phyloP scores from a whole-genome alignment of 352 stramenopile genomes.

The Discostella stelligera region DNA sequence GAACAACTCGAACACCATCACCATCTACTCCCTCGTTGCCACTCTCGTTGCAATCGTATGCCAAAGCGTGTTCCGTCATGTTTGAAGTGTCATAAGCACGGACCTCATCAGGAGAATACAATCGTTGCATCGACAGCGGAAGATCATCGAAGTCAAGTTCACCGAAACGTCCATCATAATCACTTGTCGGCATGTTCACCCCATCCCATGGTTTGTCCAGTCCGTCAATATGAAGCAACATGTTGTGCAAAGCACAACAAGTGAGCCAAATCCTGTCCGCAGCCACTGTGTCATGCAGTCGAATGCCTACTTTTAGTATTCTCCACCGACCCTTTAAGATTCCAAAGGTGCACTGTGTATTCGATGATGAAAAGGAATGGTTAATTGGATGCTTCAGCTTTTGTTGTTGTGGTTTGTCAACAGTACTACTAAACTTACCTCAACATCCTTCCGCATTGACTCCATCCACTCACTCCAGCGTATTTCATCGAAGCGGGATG shows the following conservation, averaged over 20 bases:
- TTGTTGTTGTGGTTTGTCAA: too few species aligned
- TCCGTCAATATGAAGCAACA: conserved; percentile 28
- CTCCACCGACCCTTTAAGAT: conserved; percentile 31
- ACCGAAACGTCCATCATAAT: too few species aligned
- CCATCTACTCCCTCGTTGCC: neutral
- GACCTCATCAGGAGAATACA: neutral
- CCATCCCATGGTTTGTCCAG: too few species aligned
- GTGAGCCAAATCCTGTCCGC: conserved; percentile 20
- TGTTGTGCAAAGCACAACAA: conserved; percentile 34
- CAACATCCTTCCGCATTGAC: conserved; percentile 33
- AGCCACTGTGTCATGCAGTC: conserved; percentile 6
- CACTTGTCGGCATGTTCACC: too few species aligned
- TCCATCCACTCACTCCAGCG: conserved; percentile 15
- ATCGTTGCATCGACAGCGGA: neutral
- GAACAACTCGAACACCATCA: conserved; percentile 14
- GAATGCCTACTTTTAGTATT: conserved; percentile 25
- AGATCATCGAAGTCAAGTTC: neutral
- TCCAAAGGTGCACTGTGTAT: too few species aligned
- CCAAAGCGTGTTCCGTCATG: neutral
- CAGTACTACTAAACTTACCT: too few species aligned
- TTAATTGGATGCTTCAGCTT: too few species aligned
- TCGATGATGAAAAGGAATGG: too few species aligned
- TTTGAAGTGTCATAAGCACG: neutral
- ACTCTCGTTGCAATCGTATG: neutral
- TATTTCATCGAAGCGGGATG: neutral